phyloP scores from a whole-genome alignment of 139 green algal genomes.

The Zygnema cylindricum region DNA sequence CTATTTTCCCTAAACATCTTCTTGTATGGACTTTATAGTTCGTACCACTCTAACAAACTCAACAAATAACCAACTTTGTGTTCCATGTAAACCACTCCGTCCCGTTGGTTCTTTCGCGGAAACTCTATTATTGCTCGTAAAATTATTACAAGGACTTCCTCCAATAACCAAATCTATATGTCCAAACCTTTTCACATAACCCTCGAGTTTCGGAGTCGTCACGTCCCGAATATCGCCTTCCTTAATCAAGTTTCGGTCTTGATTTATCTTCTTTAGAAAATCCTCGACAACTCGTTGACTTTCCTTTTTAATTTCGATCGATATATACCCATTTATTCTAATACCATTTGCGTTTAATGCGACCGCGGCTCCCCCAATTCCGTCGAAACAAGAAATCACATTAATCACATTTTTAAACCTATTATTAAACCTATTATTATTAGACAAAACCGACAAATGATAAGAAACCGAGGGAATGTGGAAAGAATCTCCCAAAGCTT shows the following conservation, averaged over 20 bases:
- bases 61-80: too few relatives aligned
- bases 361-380: constrained; percentile 22
- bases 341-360: constrained; percentile 11
- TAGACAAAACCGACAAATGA: constrained; percentile 22
- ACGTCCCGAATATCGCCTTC: constrained; percentile 2
- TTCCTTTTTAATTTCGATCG: constrained; percentile 15
- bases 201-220: background rate
- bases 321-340: constrained; percentile 14
- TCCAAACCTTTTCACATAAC: constrained; percentile 16
- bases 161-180: constrained; percentile 35
- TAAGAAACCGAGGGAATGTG: constrained; percentile 15
- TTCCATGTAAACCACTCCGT: too few relatives aligned
- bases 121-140: constrained; percentile 34
- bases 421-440: too few relatives aligned
- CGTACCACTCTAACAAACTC: too few relatives aligned
- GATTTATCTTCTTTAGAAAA: constrained; percentile 14
- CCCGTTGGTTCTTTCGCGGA: constrained; percentile 8
- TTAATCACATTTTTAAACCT: constrained; percentile 33
- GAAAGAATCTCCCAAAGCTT: constrained; percentile 23
- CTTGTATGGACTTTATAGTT: too few relatives aligned
- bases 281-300: background rate
- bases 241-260: background rate
- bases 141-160: constrained; percentile 38
- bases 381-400: constrained; percentile 37
- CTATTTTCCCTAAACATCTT: too few relatives aligned